A percentile compares a stretch with the other conserved stretches of the same genome.
Evolutionary conservation across 2,329 filamentous ascomycete genomes (phyloP).

Genomic region (Neospermospora avenae): DNA sequence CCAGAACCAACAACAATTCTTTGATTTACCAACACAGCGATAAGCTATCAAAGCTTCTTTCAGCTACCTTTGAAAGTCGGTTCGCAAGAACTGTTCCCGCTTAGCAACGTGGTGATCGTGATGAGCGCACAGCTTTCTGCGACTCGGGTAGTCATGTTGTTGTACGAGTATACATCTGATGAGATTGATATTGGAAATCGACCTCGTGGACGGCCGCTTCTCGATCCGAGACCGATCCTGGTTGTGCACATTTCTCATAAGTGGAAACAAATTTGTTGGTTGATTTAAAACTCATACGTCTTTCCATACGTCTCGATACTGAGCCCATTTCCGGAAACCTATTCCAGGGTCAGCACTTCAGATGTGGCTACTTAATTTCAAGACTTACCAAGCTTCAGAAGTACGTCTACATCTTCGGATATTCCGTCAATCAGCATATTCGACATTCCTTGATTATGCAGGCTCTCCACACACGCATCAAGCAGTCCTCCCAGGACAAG

Average conservation of each 20-base stretch:
- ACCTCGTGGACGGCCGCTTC: not conserved
- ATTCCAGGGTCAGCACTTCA: slow-evolving; percentile 8
- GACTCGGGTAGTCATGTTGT: not conserved
- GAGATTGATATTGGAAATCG: not conserved
- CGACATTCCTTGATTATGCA: slow-evolving; percentile 49
- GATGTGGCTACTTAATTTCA: not conserved
- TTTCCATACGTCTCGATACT: slow-evolving; percentile 47
- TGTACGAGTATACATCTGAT: not conserved
- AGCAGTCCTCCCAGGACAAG: slow-evolving; percentile 52
- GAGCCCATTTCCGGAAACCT: slow-evolving; percentile 59
- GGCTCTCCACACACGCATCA: slow-evolving; percentile 47
- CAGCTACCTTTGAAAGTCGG: not conserved
- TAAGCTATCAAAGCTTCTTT: not conserved
- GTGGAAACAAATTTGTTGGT: not conserved
- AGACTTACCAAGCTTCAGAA: slow-evolving; percentile 50
- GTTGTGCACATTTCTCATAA: not conserved
- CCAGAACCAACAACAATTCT: slow-evolving; percentile 1
- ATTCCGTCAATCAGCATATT: slow-evolving; percentile 55
- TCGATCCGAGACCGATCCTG: not conserved
- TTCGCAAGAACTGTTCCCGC: not conserved
- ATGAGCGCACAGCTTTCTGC: not conserved
- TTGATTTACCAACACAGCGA: not conserved
- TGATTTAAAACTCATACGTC: not conserved
- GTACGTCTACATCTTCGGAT: slow-evolving; percentile 47
- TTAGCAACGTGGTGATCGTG: not conserved